Percentiles rank a stretch among this genome's conserved stretches.
These are phyloP conservation scores for Pleurotus citrinopileatus DNA, from an alignment of 768 basidiomycete genomes.

Conservation along the genomic window DNA sequence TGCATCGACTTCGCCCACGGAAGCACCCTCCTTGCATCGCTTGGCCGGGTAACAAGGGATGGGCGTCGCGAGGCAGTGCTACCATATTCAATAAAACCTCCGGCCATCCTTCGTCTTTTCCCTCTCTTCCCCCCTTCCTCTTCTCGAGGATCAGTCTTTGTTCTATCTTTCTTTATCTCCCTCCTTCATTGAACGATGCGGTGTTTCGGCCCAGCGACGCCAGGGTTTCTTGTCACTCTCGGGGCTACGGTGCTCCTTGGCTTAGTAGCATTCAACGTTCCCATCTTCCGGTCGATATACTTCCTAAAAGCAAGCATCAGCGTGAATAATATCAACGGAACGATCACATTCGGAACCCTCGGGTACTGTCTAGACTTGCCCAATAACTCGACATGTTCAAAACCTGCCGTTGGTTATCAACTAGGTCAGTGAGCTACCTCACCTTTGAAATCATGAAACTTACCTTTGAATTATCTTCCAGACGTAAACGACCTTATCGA, in stretches of 20 bases:
- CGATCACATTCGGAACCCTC: constrained; percentile 82
- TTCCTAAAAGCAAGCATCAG: constrained; percentile 78
- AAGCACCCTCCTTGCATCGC: too few species aligned
- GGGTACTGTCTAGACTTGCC: constrained; percentile 80
- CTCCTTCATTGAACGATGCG: constrained; percentile 41
- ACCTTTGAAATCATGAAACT: too few species aligned
- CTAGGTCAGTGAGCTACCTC: constrained; percentile 78
- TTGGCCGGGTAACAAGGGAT: too few species aligned
- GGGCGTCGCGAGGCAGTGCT: too few species aligned
- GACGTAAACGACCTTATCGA: constrained; percentile 84
- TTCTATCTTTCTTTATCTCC: neutral
- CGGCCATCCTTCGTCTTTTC: too few species aligned
- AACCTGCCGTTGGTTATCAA: constrained; percentile 80
- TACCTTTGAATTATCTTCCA: too few species aligned
- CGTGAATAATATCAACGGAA: constrained; percentile 45
- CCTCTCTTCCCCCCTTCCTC: neutral
- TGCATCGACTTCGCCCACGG: too few species aligned
- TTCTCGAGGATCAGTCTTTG: too few species aligned
- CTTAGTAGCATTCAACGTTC: constrained; percentile 88
- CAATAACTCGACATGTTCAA: constrained; percentile 68
- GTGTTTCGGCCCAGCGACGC: constrained; percentile 79
- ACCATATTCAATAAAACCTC: too few species aligned
- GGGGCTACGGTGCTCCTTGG: constrained; percentile 75
- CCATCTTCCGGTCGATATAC: constrained; percentile 82
- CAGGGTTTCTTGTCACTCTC: constrained; percentile 83